Base-by-base conservation (phyloP, 2,329 filamentous ascomycete genomes). In the Penicillium sp. region DNA sequence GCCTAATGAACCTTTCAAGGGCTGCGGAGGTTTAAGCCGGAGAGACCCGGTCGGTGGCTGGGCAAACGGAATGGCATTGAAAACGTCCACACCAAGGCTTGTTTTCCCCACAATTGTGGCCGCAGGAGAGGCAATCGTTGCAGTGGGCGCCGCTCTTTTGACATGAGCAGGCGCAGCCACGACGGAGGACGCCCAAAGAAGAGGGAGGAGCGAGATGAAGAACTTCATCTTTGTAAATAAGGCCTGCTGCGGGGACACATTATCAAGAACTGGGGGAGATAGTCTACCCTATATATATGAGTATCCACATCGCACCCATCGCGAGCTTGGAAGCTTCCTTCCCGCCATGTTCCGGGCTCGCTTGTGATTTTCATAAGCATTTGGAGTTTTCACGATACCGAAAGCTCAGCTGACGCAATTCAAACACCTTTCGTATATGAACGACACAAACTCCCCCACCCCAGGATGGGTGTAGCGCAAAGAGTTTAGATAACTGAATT, bases 51-150 rank as follows among this genome's bases (percentile, higher is more conserved):
- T 82, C 0, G 91, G 91, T 1, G 90, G 84, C 64, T 91, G 81
- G 2, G 91, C 90, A 70, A 88, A 95, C 3, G 91, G 91, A 60
- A 95, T 91, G 23, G 88, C 90, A 59, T 85, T 87, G 79, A 91
- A 93, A 29, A 82, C 85, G 61, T 94, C 91, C 21, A 92, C 82
- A 3, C 73, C 52, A 2, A 52, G 69, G 2, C 75, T 71, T 62
- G 67, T 76, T 60, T 44, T 68, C 9, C 73, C 75, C 19, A 74
- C 73, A 38, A 91, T 77, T 5, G 84, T 89, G 44, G 86, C 88
- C 48, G 67, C 30, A 21, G 54, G 30, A 38, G 54, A 49, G 5
- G 51, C 15, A 49, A 49, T 49, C 30, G 45, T 47, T 11, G 31
- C 54, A 49, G 45, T 26, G 30, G 54, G 54, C 3, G 19, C 45